These are phyloP conservation scores for Sporothrix euskadiensis DNA, from an alignment of 2,329 filamentous ascomycete species.

Conservation along the genomic window DNA sequence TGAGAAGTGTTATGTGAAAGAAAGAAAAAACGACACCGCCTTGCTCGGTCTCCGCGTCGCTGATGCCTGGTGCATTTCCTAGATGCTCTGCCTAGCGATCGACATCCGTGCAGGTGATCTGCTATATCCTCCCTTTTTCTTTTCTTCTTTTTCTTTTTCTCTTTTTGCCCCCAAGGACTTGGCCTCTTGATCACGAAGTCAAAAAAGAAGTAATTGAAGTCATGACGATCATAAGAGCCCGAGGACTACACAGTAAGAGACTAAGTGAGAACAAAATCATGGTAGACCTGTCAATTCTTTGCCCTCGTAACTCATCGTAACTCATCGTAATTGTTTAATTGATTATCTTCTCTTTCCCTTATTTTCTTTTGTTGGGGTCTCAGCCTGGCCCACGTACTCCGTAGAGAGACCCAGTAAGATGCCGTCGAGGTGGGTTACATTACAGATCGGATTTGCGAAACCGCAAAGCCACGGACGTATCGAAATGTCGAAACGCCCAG, in stretches of 20 bases:
- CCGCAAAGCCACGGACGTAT: background rate
- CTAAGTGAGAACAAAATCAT: background rate
- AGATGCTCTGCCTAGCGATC: slow-evolving; percentile 11
- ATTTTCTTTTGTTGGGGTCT: background rate
- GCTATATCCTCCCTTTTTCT: too few relatives aligned
- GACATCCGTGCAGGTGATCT: background rate
- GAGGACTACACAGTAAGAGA: background rate
- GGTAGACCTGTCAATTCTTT: background rate
- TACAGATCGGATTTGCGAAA: slow-evolving; percentile 1
- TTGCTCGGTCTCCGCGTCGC: background rate
- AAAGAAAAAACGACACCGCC: background rate
- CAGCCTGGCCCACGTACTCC: background rate
- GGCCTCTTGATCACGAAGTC: background rate
- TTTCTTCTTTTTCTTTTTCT: too few relatives aligned
- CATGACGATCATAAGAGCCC: background rate
- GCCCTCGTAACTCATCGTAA: too few relatives aligned
- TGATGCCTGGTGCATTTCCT: background rate
- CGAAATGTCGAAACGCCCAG: slow-evolving; percentile 4
- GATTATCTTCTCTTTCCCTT: background rate
- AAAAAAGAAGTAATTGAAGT: background rate
- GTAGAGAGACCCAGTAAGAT: background rate
- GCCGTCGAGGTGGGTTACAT: slow-evolving; percentile 16
- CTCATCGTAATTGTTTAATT: background rate
- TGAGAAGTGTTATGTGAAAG: background rate
- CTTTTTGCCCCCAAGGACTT: background rate